Conservation (phyloP, 768 basidiomycete species). For the Trametes punicea region DNA sequence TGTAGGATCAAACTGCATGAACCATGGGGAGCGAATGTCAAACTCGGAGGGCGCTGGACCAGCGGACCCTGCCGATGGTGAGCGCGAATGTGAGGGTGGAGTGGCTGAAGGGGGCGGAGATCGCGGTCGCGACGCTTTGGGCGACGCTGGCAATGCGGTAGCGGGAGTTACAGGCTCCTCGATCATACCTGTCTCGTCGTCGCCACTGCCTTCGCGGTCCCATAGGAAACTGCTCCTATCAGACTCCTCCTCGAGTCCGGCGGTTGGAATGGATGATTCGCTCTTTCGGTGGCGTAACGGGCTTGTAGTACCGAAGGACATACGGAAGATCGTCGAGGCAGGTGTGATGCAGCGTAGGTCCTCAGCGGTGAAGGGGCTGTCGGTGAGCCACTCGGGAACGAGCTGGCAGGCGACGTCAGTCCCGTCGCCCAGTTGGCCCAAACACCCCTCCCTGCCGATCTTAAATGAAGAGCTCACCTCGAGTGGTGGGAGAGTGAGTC, state of each 20-base stretch:
- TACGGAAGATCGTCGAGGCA: constrained; percentile 17
- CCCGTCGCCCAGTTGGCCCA: background rate
- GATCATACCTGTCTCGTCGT: constrained; percentile 7
- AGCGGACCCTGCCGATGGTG: background rate
- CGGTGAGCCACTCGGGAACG: constrained; percentile 22
- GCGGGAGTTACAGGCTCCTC: background rate
- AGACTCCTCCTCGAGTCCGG: constrained; percentile 1
- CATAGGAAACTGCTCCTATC: constrained; percentile 10
- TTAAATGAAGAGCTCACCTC: background rate
- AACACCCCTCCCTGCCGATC: background rate
- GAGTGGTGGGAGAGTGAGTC: background rate
- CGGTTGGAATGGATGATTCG: background rate
- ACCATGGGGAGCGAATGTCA: constrained; percentile 17
- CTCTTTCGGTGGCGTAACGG: background rate
- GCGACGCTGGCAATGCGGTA: background rate
- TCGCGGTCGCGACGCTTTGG: background rate
- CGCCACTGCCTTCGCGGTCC: constrained; percentile 17
- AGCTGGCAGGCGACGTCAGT: constrained; percentile 4
- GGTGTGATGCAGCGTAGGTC: constrained; percentile 18
- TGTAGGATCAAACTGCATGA: constrained; percentile 38
- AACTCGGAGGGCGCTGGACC: constrained; percentile 4
- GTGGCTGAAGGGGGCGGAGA: background rate
- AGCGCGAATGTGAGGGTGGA: background rate
- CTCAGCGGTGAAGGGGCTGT: constrained; percentile 19
- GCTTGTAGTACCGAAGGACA: constrained; percentile 2